phyloP scores from a whole-genome alignment of 768 basidiomycete species.

The Trametes gibbosa region DNA sequence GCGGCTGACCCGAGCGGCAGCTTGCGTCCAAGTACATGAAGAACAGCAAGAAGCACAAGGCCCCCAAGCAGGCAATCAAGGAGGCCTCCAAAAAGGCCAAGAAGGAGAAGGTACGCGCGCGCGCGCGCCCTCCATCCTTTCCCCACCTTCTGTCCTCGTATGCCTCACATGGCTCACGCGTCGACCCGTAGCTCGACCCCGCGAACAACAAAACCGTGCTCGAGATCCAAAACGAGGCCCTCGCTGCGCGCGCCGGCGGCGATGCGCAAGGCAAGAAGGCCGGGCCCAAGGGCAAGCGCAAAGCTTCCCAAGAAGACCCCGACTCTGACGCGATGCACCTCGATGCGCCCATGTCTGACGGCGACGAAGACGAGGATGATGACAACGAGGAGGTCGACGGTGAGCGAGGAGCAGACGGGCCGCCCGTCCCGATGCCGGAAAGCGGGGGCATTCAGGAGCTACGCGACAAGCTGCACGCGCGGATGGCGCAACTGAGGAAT shows the following conservation, averaged over 20 bases:
- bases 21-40: conserved; percentile 73
- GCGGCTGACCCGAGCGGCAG: too few species aligned
- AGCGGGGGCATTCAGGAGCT: conserved; percentile 61
- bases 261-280: neutral
- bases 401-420: conserved; percentile 28
- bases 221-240: conserved; percentile 66
- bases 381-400: conserved; percentile 33
- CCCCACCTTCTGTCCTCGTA: neutral
- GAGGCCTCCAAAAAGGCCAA: conserved; percentile 88
- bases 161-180: neutral
- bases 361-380: conserved; percentile 32
- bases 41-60: conserved; percentile 77
- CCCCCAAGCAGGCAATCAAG: conserved; percentile 82
- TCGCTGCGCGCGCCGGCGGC: conserved; percentile 26
- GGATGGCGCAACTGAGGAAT: conserved; percentile 67
- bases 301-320: conserved; percentile 35
- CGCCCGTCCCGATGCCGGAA: conserved; percentile 58
- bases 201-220: conserved; percentile 78
- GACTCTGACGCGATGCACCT: conserved; percentile 38
- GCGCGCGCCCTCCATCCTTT: neutral
- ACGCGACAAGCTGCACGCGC: conserved; percentile 71
- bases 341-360: conserved; percentile 35
- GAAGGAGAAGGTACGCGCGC: conserved; percentile 65
- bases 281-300: conserved; percentile 48
- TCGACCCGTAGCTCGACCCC: conserved; percentile 76